These are phyloP conservation scores for Hortaea werneckii DNA, from an alignment of 2,329 filamentous ascomycete genomes.

Conservation along the genomic window DNA sequence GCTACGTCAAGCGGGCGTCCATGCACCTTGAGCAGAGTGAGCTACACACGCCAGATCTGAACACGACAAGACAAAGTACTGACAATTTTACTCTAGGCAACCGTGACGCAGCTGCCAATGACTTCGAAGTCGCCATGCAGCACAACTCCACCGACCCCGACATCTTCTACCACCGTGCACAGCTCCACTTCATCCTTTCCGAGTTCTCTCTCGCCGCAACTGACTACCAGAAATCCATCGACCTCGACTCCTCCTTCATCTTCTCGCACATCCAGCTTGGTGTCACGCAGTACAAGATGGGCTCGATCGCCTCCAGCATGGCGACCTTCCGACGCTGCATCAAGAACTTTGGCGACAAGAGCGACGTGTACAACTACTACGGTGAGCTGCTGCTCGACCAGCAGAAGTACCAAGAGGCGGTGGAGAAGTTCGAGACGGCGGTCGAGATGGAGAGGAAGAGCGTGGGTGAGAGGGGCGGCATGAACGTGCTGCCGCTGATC, in stretches of 20 bases:
- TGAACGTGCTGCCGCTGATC: conserved; percentile 95
- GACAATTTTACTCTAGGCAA: conserved; percentile 50
- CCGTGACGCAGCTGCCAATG: conserved; percentile 73
- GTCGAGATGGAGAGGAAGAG: conserved; percentile 91
- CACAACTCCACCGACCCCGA: conserved; percentile 87
- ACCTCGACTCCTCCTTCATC: conserved; percentile 91
- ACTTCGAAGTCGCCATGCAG: conserved; percentile 75
- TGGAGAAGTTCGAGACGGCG: conserved; percentile 97
- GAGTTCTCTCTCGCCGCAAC: conserved; percentile 90
- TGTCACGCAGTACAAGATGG: conserved; percentile 99
- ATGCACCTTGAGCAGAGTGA: conserved; percentile 89
- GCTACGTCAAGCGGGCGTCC: conserved; percentile 97
- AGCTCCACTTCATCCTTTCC: conserved; percentile 93
- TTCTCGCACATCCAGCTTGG: conserved; percentile 99
- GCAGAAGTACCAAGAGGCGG: conserved; percentile 86
- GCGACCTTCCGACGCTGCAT: conserved; percentile 94
- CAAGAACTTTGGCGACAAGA: conserved; percentile 95
- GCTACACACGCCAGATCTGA: conserved; percentile 16
- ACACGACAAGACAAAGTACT: conserved; percentile 15
- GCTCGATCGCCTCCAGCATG: conserved; percentile 94
- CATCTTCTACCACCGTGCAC: conserved; percentile 97
- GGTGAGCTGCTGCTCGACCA: conserved; percentile 94
- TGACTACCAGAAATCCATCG: conserved; percentile 99
- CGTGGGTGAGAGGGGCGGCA: conserved; percentile 63
- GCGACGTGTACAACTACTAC: conserved; percentile 99